A percentile compares a stretch with the other conserved stretches of the same genome.
phyloP scores from a whole-genome alignment of 75 land plant species.

The Sequoiadendron giganteum region DNA sequence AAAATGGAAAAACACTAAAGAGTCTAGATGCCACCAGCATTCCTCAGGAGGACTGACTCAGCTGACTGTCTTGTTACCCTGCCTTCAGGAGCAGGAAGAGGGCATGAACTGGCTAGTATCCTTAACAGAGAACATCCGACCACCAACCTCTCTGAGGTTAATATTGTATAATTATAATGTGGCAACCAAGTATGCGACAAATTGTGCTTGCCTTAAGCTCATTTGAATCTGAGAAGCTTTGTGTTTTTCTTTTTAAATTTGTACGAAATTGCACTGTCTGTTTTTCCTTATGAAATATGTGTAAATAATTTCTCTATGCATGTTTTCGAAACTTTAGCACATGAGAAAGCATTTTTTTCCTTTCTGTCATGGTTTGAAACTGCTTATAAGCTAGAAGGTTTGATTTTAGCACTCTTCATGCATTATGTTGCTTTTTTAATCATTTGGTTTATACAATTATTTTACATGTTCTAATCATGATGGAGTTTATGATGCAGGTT shows the following conservation, averaged over 20 bases:
- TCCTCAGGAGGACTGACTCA: no score
- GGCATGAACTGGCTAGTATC: no score
- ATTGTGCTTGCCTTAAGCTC: not conserved
- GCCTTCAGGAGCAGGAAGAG: no score
- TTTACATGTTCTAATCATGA: not conserved
- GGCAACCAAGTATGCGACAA: not conserved
- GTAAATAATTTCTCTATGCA: not conserved
- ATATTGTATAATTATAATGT: not conserved
- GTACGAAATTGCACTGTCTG: not conserved
- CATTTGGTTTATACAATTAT: not conserved
- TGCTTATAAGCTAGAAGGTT: not conserved
- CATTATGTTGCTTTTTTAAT: not conserved
- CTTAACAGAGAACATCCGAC: no score
- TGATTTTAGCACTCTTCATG: not conserved
- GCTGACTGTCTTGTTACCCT: no score
- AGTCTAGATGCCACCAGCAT: no score
- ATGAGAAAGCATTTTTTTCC: not conserved
- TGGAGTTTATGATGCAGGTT: conserved; percentile 42
- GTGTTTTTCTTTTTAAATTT: no score
- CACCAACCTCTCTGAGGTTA: no score
- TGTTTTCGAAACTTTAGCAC: not conserved
- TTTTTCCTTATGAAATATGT: not conserved
- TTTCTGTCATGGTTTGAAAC: not conserved
- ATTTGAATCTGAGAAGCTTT: no score
- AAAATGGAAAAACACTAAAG: no score